A percentile compares a stretch with the other conserved stretches of the same genome.
phyloP scores from a whole-genome alignment of 768 basidiomycete species.

The Artomyces pyxidatus region DNA sequence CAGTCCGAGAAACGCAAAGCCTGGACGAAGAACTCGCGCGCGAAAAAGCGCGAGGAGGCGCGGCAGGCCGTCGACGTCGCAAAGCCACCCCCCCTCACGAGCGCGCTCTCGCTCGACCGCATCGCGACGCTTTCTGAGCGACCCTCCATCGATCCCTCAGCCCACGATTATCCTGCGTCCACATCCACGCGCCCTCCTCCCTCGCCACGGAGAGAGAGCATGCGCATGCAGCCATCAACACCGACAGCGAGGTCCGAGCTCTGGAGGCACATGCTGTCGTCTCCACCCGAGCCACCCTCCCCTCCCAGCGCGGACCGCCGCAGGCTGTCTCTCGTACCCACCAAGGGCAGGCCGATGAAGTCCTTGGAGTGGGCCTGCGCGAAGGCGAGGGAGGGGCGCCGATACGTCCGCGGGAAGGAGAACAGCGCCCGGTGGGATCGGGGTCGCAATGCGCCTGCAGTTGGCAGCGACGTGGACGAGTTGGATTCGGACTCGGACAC shows the following conservation, averaged over 20 bases:
- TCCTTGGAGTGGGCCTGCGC: constrained; percentile 76
- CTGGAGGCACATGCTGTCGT: constrained; percentile 47
- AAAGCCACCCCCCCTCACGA: constrained; percentile 3
- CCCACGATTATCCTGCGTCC: background rate
- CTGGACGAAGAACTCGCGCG: constrained; percentile 14
- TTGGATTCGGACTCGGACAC: constrained; percentile 8
- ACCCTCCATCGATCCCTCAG: constrained; percentile 10
- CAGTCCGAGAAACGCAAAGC: constrained; percentile 15
- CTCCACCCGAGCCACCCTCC: constrained; percentile 46
- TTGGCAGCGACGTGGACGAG: background rate
- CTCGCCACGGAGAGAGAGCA: constrained; percentile 12
- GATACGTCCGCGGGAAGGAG: constrained; percentile 13
- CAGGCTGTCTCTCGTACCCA: constrained; percentile 34
- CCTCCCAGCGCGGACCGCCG: constrained; percentile 42
- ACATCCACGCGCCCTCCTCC: constrained; percentile 9
- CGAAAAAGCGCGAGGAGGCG: constrained; percentile 9
- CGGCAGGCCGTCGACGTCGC: background rate
- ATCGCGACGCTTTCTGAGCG: constrained; percentile 49
- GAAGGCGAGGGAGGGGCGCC: constrained; percentile 26
- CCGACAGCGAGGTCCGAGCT: constrained; percentile 11
- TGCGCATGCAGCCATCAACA: constrained; percentile 1
- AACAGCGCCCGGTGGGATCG: too few relatives aligned
- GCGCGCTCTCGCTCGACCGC: constrained; percentile 41
- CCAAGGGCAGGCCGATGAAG: constrained; percentile 35
- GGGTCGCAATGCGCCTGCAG: too few relatives aligned